Conservation (phyloP, 2,329 filamentous ascomycete species). For the Tolypocladium tropicale region DNA sequence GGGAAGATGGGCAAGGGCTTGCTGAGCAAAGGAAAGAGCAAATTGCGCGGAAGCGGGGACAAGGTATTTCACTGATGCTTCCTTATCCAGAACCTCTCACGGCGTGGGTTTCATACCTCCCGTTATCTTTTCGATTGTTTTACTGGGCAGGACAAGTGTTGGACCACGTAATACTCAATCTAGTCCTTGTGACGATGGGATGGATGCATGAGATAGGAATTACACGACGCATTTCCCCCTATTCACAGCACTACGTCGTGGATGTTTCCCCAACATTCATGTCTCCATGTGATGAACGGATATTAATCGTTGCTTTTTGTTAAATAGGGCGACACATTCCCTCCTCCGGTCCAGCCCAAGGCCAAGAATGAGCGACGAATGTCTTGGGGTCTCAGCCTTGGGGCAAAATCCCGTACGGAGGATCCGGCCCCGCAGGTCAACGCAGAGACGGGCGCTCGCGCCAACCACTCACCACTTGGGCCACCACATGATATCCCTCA, state of each 20-base stretch:
- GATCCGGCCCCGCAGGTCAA: conserved; percentile 10
- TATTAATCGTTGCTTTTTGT: conserved; percentile 21
- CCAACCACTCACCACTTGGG: conserved; percentile 7
- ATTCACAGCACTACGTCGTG: conserved; percentile 1
- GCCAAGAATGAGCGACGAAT: conserved; percentile 28
- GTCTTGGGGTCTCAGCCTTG: conserved; percentile 33
- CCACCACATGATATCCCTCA: conserved; percentile 3
- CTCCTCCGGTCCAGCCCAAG: conserved; percentile 23
- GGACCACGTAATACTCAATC: conserved; percentile 10
- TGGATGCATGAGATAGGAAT: conserved; percentile 31
- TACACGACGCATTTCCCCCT: conserved; percentile 21
- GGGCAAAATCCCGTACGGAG: conserved; percentile 19
- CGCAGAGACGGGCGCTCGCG: conserved; percentile 8
- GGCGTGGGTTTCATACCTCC: conserved; percentile 7
- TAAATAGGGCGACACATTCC: conserved; percentile 24
- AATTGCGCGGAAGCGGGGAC: conserved; percentile 63
- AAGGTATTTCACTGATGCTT: conserved; percentile 73
- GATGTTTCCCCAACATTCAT: conserved; percentile 11
- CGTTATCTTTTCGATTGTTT: conserved; percentile 7
- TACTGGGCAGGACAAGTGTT: conserved; percentile 15
- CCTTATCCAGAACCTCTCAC: conserved; percentile 16
- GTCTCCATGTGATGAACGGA: conserved; percentile 16
- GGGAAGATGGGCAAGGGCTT: conserved; percentile 85
- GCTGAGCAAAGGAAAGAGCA: conserved; percentile 83
- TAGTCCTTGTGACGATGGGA: conserved; percentile 16